These are phyloP conservation scores for Sordariomycetes sp. DNA, from an alignment of 2,329 filamentous ascomycete species.

Conservation along the genomic window DNA sequence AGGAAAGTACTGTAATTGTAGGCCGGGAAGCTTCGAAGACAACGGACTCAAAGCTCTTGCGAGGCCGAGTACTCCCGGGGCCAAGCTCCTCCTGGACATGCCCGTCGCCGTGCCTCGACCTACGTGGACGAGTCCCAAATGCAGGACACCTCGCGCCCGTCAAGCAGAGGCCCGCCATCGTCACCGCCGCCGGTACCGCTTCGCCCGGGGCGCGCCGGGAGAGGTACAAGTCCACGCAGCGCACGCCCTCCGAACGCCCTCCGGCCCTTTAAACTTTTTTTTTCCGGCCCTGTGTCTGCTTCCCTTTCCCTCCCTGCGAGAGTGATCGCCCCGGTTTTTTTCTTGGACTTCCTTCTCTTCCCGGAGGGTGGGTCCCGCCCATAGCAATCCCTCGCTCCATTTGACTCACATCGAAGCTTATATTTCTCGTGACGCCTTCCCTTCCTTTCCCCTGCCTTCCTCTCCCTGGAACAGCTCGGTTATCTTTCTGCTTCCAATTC, in stretches of 20 bases:
- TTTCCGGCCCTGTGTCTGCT: too few species aligned
- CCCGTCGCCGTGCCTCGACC: neutral
- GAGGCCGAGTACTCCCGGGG: too few species aligned
- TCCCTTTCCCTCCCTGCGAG: neutral
- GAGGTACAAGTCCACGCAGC: neutral
- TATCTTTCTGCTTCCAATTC: neutral
- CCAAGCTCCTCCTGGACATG: neutral
- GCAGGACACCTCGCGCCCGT: neutral
- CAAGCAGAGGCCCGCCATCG: neutral
- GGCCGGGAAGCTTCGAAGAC: too few species aligned
- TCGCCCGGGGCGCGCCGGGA: neutral
- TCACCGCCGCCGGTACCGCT: neutral
- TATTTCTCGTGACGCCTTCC: neutral
- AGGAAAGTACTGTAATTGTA: too few species aligned
- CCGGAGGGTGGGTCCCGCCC: neutral
- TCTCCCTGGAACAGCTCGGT: neutral
- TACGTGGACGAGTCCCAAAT: neutral
- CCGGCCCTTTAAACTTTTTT: neutral
- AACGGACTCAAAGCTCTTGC: too few species aligned
- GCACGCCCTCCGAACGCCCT: neutral
- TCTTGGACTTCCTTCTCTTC: neutral
- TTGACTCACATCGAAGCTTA: neutral
- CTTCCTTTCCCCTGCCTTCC: neutral
- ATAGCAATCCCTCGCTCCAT: neutral
- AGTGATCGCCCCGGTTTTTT: neutral